Evolutionary conservation across 805 yeast species (phyloP).

Genomic region (Starmerella floricola): DNA sequence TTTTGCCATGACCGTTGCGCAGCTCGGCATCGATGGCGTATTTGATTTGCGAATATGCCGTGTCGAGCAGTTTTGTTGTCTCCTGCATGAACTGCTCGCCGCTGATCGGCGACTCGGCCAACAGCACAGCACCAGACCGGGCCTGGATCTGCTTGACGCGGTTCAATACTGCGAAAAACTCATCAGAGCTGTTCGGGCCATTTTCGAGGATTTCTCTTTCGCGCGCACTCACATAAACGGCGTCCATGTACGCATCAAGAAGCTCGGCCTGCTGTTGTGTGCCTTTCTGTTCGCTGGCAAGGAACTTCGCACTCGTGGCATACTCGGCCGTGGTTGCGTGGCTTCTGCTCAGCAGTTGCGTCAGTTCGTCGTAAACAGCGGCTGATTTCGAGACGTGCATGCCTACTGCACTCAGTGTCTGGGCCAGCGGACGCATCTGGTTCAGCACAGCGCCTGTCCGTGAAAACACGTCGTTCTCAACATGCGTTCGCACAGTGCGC

Average conservation of each 20-base stretch:
- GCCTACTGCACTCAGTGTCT: slow-evolving; percentile 22
- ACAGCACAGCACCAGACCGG: slow-evolving; percentile 49
- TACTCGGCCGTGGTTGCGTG: slow-evolving; percentile 22
- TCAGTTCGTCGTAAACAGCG: slow-evolving; percentile 20
- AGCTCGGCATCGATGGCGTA: slow-evolving; percentile 31
- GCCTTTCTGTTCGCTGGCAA: slow-evolving; percentile 21
- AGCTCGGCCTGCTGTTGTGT: slow-evolving; percentile 23
- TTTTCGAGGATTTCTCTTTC: slow-evolving; percentile 49
- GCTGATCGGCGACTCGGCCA: slow-evolving; percentile 43
- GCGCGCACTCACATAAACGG: slow-evolving; percentile 56
- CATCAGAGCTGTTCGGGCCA: slow-evolving; percentile 29
- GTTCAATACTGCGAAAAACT: slow-evolving; percentile 47
- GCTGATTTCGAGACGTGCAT: slow-evolving; percentile 18
- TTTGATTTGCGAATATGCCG: slow-evolving; percentile 45
- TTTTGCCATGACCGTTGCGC: background rate
- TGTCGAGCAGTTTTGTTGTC: slow-evolving; percentile 37
- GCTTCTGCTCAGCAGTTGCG: slow-evolving; percentile 18
- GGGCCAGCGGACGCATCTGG: slow-evolving; percentile 29
- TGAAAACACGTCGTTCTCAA: slow-evolving; percentile 12
- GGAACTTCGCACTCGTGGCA: slow-evolving; percentile 24
- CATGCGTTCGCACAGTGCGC: slow-evolving; percentile 16
- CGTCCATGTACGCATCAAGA: slow-evolving; percentile 34
- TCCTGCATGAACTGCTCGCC: slow-evolving; percentile 30
- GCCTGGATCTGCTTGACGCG: slow-evolving; percentile 54
- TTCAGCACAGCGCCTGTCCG: slow-evolving; percentile 24